A percentile compares a stretch with the other conserved stretches of the same genome.
These are phyloP conservation scores for Neonectria magnoliae DNA, from an alignment of 2,329 filamentous ascomycete genomes.

Conservation along the genomic window DNA sequence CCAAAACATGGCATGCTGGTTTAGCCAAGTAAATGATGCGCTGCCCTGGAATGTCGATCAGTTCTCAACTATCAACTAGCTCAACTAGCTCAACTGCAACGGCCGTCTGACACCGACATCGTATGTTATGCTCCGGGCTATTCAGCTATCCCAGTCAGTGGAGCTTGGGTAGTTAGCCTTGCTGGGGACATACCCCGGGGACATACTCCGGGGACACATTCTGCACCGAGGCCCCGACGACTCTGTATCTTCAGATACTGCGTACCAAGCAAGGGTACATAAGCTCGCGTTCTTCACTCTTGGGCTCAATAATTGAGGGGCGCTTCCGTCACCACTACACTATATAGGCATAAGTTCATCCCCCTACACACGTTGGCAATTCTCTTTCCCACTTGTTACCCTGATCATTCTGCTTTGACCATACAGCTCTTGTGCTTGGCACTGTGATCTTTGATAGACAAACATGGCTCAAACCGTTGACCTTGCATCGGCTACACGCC, in stretches of 20 bases:
- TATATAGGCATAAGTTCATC: background rate
- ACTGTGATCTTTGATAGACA: background rate
- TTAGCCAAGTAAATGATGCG: background rate
- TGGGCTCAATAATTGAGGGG: background rate
- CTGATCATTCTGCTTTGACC: background rate
- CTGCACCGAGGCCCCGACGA: background rate
- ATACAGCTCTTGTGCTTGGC: background rate
- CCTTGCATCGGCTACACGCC: background rate
- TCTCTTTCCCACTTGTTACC: background rate
- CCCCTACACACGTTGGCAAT: background rate
- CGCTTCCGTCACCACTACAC: background rate
- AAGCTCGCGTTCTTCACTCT: background rate
- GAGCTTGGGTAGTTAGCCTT: background rate
- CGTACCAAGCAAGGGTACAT: background rate
- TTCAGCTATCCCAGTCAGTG: background rate
- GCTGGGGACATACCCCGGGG: background rate
- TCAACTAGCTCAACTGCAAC: background rate
- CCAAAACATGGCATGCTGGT: background rate
- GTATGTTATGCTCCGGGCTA: background rate
- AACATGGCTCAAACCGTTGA: background rate
- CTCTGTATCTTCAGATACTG: background rate
- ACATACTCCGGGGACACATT: background rate
- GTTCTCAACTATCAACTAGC: background rate
- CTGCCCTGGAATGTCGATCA: background rate
- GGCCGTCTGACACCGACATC: background rate